Conservation (phyloP, 1,284 basidiomycete genomes). For the Schizophyllum amplum region DNA sequence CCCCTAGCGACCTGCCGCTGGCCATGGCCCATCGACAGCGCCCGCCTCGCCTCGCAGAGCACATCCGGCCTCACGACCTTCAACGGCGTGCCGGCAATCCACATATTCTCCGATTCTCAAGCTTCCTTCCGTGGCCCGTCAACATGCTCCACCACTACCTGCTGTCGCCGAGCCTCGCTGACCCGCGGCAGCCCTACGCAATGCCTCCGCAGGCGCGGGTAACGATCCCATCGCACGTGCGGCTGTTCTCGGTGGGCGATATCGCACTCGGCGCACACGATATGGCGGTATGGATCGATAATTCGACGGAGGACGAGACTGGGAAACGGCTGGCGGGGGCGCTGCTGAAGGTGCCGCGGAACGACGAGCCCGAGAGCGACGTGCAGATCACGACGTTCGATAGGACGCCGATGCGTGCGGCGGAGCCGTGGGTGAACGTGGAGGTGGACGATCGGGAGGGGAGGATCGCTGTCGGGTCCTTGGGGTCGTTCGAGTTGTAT, state of each 20-base stretch:
- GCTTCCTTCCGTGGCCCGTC: slow-evolving; percentile 57
- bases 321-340: slow-evolving; percentile 52
- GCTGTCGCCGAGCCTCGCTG: slow-evolving; percentile 33
- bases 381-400: slow-evolving; percentile 29
- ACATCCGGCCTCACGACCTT: slow-evolving; percentile 8
- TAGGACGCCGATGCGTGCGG: slow-evolving; percentile 38
- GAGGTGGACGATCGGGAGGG: slow-evolving; percentile 53
- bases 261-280: slow-evolving; percentile 50
- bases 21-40: slow-evolving; percentile 47
- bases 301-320: slow-evolving; percentile 41
- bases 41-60: slow-evolving; percentile 28
- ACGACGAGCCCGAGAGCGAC: slow-evolving; percentile 11
- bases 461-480: slow-evolving; percentile 41
- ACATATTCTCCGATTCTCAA: slow-evolving; percentile 53
- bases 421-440: slow-evolving; percentile 36
- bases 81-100: slow-evolving; percentile 28
- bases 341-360: slow-evolving; percentile 18
- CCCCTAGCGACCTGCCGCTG: slow-evolving; percentile 40
- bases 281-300: slow-evolving; percentile 58
- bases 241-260: slow-evolving; percentile 46
- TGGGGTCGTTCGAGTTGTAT: not conserved
- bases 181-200: slow-evolving; percentile 39
- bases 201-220: slow-evolving; percentile 25
- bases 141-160: slow-evolving; percentile 58
- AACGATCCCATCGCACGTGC: slow-evolving; percentile 49